These are phyloP conservation scores for Fusarium aywerte DNA, from an alignment of 2,329 filamentous ascomycete species.

Conservation along the genomic window DNA sequence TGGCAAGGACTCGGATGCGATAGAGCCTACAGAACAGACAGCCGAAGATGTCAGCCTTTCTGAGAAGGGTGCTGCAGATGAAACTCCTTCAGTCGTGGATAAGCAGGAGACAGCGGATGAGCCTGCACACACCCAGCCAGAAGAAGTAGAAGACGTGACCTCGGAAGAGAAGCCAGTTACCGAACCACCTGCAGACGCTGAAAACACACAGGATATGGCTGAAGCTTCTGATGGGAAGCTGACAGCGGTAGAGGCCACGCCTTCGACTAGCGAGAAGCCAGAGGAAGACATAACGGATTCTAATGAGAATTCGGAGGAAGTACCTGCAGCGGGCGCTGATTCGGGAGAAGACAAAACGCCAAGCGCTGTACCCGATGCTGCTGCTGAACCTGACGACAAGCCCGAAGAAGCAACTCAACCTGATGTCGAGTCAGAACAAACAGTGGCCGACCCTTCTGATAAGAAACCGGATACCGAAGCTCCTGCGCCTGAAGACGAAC, in stretches of 20 bases:
- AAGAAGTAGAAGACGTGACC: slow-evolving; percentile 9
- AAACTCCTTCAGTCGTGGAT: neutral
- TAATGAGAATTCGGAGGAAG: slow-evolving; percentile 16
- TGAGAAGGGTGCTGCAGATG: slow-evolving; percentile 7
- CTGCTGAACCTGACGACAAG: slow-evolving; percentile 3
- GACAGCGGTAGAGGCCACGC: neutral
- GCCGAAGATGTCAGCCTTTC: neutral
- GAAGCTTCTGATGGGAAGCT: slow-evolving; percentile 13
- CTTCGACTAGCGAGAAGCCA: neutral
- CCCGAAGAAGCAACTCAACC: neutral
- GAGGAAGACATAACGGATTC: slow-evolving; percentile 1
- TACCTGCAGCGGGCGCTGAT: neutral
- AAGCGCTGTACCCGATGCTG: neutral
- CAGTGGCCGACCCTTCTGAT: neutral
- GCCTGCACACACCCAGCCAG: neutral
- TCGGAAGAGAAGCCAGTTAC: slow-evolving; percentile 10
- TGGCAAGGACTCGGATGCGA: neutral
- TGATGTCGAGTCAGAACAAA: neutral
- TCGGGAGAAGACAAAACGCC: neutral
- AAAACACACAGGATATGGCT: neutral
- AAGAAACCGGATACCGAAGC: neutral
- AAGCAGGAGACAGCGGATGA: slow-evolving; percentile 9
- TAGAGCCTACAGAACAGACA: slow-evolving; percentile 1
- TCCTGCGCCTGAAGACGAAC: neutral
- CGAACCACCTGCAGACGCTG: neutral